Evolutionary conservation across 2,329 filamentous ascomycete species (phyloP).

Genomic region (Xylariaceae sp.): DNA sequence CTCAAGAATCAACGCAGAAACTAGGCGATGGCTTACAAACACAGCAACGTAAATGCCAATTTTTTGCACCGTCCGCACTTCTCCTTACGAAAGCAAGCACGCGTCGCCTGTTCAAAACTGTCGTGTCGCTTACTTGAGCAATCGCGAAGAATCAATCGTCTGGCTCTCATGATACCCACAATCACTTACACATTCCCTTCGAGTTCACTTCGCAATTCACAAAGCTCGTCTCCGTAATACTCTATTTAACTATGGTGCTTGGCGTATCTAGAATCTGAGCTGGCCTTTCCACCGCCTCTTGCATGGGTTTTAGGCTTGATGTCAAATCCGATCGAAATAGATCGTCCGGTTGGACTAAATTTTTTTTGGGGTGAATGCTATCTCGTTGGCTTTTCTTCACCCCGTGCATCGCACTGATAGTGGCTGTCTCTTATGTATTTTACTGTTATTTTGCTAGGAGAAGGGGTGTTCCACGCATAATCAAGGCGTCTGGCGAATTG

Average conservation of each 20-base stretch:
- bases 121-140: conserved; percentile 1
- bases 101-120: too few relatives aligned
- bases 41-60: conserved; percentile 18
- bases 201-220: conserved; percentile 33
- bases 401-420: not conserved
- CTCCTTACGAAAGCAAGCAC: conserved; percentile 14
- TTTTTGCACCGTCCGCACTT: not conserved
- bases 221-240: conserved; percentile 27
- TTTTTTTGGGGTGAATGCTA: too few relatives aligned
- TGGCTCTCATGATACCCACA: conserved; percentile 21
- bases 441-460: conserved; percentile 8
- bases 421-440: conserved; percentile 16
- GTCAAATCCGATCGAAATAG: too few relatives aligned
- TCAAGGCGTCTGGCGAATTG: conserved; percentile 21
- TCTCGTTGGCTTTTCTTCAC: too few relatives aligned
- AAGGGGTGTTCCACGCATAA: conserved; percentile 25
- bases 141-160: conserved; percentile 6
- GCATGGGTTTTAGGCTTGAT: conserved; percentile 21
- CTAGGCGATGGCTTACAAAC: conserved; percentile 29
- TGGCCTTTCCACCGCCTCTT: too few relatives aligned
- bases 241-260: conserved; percentile 32
- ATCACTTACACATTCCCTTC: conserved; percentile 28
- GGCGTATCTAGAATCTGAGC: conserved; percentile 19
- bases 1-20: conserved; percentile 33
- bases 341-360: too few relatives aligned